Percentiles rank a stretch among this genome's conserved stretches.
phyloP scores from a whole-genome alignment of 2,329 filamentous ascomycete species.

The Colletotrichum australisinense region DNA sequence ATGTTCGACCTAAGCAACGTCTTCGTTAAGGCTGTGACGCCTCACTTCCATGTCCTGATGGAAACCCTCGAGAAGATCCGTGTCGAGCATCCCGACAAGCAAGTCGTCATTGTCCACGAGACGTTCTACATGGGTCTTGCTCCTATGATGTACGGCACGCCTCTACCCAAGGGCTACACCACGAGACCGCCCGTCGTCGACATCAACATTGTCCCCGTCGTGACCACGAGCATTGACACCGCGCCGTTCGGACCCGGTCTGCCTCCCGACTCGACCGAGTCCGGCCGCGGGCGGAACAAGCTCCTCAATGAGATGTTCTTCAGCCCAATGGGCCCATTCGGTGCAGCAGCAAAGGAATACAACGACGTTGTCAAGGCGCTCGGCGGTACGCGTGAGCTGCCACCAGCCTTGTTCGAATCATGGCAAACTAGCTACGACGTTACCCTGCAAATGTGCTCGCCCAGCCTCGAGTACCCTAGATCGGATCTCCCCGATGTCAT shows the following conservation, averaged over 20 bases:
- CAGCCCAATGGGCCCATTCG: constrained; percentile 39
- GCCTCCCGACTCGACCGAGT: constrained; percentile 49
- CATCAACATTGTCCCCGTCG: constrained; percentile 52
- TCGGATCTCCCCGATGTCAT: constrained; percentile 50
- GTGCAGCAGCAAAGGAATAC: constrained; percentile 38
- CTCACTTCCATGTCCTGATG: constrained; percentile 47
- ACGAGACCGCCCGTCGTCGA: constrained; percentile 50
- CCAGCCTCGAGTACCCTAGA: constrained; percentile 52
- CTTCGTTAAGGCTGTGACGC: constrained; percentile 47
- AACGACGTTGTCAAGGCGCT: constrained; percentile 42
- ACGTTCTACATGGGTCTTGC: constrained; percentile 49
- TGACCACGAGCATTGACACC: constrained; percentile 49
- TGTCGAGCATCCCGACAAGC: constrained; percentile 45
- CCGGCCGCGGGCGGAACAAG: constrained; percentile 49
- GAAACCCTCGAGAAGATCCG: constrained; percentile 47
- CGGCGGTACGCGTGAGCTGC: constrained; percentile 40
- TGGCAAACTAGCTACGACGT: constrained; percentile 47
- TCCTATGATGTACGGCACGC: constrained; percentile 51
- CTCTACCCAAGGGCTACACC: constrained; percentile 50
- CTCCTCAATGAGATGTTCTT: constrained; percentile 40
- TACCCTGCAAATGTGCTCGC: constrained; percentile 50
- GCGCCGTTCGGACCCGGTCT: constrained; percentile 52
- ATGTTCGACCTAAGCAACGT: constrained; percentile 47
- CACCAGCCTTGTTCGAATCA: constrained; percentile 40
- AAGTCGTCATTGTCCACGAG: constrained; percentile 58